A percentile compares a stretch with the other conserved stretches of the same genome.
phyloP scores from a whole-genome alignment of 2,329 filamentous ascomycete genomes.

The Rhynchosporium agropyri region DNA sequence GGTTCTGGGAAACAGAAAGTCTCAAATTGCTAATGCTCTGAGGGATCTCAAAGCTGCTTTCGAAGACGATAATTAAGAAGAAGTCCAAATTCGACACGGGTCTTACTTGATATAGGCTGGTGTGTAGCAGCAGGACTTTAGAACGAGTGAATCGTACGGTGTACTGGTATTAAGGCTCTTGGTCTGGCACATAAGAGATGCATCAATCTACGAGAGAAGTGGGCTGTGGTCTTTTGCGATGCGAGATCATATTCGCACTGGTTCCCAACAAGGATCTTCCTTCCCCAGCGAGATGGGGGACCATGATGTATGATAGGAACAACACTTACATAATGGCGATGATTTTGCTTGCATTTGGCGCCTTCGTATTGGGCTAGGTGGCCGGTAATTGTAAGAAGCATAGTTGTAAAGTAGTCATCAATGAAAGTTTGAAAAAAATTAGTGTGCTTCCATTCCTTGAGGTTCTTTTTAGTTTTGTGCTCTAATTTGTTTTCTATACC shows the following conservation, averaged over 20 bases:
- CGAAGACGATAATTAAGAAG: neutral
- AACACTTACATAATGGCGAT: neutral
- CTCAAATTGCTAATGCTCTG: conserved; percentile 9
- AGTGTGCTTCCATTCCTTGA: no score
- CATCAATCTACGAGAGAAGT: neutral
- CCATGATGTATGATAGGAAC: neutral
- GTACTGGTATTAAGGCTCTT: neutral
- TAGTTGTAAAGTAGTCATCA: neutral
- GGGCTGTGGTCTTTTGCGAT: neutral
- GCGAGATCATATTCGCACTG: neutral
- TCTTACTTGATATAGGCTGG: neutral
- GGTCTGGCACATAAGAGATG: neutral
- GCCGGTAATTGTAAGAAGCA: neutral
- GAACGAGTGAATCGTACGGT: neutral
- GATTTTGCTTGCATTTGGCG: neutral
- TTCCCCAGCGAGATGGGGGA: neutral
- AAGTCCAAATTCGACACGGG: neutral
- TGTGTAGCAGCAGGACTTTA: neutral
- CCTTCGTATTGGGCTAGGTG: neutral
- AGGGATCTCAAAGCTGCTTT: conserved; percentile 10
- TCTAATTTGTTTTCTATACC: no score
- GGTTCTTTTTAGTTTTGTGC: no score
- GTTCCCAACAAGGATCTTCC: neutral
- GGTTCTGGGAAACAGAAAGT: conserved; percentile 10
- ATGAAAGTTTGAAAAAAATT: no score